Evolutionary conservation across 495 filamentous ascomycete species (phyloP), one percentile per base, ranked within the genome.

Genomic region (Xylaria sp.): DNA sequence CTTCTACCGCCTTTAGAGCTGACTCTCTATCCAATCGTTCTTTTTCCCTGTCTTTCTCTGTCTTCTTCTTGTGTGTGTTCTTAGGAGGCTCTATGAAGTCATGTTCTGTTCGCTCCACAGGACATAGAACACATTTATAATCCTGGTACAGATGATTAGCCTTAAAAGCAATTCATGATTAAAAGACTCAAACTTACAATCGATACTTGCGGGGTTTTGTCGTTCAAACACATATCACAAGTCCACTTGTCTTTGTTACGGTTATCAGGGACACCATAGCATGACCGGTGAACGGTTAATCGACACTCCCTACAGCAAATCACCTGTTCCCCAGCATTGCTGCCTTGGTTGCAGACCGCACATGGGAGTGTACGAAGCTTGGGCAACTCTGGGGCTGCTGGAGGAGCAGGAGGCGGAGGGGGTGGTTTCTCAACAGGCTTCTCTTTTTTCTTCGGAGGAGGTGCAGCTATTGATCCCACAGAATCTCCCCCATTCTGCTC

Each of bases 161-260:
- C 11, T 2, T 1, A 17, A 33, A 19, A 24, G 29, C 2, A 4
- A n/a, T 66, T 24, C 2, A 24, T 21, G 6, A 8, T 11, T 53
- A 26, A 43, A 29, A 8, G 9, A 61, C 29, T 26, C 35, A 65
- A 64, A 84, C 90, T 86, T 86, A 92, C 90, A 63, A 94, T 95
- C 29, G 95, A 97, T 26, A 96, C 90, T 71, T 91, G 88, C 4
- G 93, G 93, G 70, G 88, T 93, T 74, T 93, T 92, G 75, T 99
- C 96, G 77, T 99, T 99, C 15, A 89, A 84, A 82, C 96, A 99
- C 88, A 93, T 95, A 80, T 99, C 96, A 80, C 96, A 99, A 24
- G 92, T 86, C 96, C 96, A 99, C 80, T 97, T 97, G 63, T 86
- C 87, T 35, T 86, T 85, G 50, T 88, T 88, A n/a, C 90, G 88